A percentile compares a stretch with the other conserved stretches of the same genome.
Conservation (phyloP, 2,329 filamentous ascomycete genomes). For the Fusarium setosum region DNA sequence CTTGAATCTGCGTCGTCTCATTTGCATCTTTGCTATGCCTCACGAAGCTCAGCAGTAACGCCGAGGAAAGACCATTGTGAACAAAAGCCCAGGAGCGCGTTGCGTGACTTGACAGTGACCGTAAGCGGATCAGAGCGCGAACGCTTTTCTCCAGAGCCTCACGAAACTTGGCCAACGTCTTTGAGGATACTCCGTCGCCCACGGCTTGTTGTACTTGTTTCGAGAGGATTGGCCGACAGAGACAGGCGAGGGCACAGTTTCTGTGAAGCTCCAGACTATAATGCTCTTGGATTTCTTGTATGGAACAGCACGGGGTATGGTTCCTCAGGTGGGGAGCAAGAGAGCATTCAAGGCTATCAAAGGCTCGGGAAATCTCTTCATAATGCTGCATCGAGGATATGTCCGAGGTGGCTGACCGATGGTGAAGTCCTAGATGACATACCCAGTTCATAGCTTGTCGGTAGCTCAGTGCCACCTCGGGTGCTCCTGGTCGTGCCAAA, state of each 20-base stretch:
- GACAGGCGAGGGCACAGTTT: constrained; percentile 20
- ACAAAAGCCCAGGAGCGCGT: constrained; percentile 36
- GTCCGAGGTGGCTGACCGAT: neutral
- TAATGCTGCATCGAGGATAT: neutral
- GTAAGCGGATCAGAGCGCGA: constrained; percentile 21
- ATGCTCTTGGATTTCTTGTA: constrained; percentile 26
- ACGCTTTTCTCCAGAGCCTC: constrained; percentile 14
- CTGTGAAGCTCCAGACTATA: constrained; percentile 19
- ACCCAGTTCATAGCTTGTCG: constrained; percentile 33
- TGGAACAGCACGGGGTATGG: constrained; percentile 9
- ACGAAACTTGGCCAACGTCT: constrained; percentile 7
- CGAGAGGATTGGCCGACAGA: constrained; percentile 26
- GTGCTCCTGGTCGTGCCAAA: neutral
- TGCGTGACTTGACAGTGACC: constrained; percentile 17
- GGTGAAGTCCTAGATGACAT: constrained; percentile 10
- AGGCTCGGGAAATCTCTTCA: neutral
- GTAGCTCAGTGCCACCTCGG: constrained; percentile 3
- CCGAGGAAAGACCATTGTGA: constrained; percentile 34
- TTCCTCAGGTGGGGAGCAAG: constrained; percentile 1
- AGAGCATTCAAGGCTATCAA: constrained; percentile 6
- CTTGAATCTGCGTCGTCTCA: constrained; percentile 28
- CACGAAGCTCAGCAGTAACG: constrained; percentile 28
- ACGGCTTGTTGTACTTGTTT: neutral
- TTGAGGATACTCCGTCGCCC: neutral
- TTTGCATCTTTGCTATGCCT: neutral